A percentile compares a stretch with the other conserved stretches of the same genome.
Conservation (phyloP, 2,329 filamentous ascomycete genomes). For the Colletotrichum magnum region DNA sequence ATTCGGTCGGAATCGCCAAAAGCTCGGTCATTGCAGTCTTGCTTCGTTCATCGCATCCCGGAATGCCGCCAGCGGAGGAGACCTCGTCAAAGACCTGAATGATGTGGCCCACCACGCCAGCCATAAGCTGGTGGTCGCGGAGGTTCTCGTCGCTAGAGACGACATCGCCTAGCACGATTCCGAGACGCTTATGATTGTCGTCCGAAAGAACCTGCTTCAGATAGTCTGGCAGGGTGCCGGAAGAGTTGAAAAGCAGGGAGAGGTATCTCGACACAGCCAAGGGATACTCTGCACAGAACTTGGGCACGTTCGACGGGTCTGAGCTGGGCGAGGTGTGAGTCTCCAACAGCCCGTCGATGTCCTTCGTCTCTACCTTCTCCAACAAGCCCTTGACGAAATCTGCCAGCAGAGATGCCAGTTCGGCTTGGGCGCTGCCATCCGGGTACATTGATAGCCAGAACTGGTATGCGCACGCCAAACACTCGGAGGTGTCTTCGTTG, state of each 20-base stretch:
- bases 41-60: constrained; percentile 28
- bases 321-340: background rate
- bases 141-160: constrained; percentile 56
- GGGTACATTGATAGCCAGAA: constrained; percentile 56
- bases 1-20: constrained; percentile 53
- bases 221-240: constrained; percentile 30
- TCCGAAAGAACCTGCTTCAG: constrained; percentile 14
- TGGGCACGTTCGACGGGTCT: constrained; percentile 16
- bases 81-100: constrained; percentile 47
- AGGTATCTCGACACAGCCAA: constrained; percentile 36
- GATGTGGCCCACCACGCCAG: constrained; percentile 50
- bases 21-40: constrained; percentile 43
- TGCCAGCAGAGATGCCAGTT: constrained; percentile 50
- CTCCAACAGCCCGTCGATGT: constrained; percentile 12
- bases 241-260: constrained; percentile 25
- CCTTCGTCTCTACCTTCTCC: constrained; percentile 31
- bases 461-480: constrained; percentile 56
- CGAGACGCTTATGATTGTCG: constrained; percentile 28
- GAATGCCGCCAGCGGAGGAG: background rate
- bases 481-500: constrained; percentile 55
- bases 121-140: constrained; percentile 51
- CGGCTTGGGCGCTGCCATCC: constrained; percentile 48
- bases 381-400: constrained; percentile 51
- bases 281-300: constrained; percentile 31
- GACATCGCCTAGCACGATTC: constrained; percentile 49